Evolutionary conservation across 2,329 filamentous ascomycete species (phyloP).

Genomic region (Cercospora sojina): DNA sequence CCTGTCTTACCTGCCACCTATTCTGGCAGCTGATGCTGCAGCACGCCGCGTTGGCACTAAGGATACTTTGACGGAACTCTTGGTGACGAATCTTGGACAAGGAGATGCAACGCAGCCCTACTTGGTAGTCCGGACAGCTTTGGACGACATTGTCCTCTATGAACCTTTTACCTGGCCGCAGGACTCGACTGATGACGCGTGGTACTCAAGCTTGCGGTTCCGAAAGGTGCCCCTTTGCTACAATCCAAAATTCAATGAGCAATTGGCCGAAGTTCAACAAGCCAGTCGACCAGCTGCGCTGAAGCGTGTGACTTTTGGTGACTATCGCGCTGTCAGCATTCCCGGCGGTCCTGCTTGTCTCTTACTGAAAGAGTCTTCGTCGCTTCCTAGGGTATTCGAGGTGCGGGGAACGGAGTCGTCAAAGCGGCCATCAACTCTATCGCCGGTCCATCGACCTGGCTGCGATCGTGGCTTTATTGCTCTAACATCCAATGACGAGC

Average conservation of each 20-base stretch:
- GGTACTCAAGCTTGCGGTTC: conserved; percentile 66
- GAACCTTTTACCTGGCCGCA: conserved; percentile 64
- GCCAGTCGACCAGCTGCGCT: conserved; percentile 50
- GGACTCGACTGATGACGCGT: conserved; percentile 26
- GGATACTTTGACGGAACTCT: conserved; percentile 73
- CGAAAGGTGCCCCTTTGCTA: conserved; percentile 70
- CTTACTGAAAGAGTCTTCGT: conserved; percentile 77
- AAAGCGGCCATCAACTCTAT: conserved; percentile 49
- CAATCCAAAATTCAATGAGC: conserved; percentile 59
- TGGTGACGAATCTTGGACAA: conserved; percentile 84
- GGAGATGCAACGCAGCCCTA: conserved; percentile 68
- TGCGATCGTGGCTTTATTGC: conserved; percentile 80
- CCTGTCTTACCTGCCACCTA: conserved; percentile 72
- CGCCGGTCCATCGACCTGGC: conserved; percentile 71
- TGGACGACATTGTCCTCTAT: conserved; percentile 83
- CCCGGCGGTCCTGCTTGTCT: conserved; percentile 78
- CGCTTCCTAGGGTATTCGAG: conserved; percentile 62
- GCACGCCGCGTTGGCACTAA: conserved; percentile 68
- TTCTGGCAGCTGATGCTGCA: conserved; percentile 69
- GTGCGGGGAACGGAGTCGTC: conserved; percentile 11
- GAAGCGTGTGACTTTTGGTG: conserved; percentile 63
- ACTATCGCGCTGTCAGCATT: conserved; percentile 79
- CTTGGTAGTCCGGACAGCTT: conserved; percentile 74
- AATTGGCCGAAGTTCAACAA: conserved; percentile 50
- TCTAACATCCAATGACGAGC: conserved; percentile 54